These are phyloP conservation scores for Paulownia fortunei DNA, from an alignment of 257 asterid species.

Conservation along the genomic window DNA sequence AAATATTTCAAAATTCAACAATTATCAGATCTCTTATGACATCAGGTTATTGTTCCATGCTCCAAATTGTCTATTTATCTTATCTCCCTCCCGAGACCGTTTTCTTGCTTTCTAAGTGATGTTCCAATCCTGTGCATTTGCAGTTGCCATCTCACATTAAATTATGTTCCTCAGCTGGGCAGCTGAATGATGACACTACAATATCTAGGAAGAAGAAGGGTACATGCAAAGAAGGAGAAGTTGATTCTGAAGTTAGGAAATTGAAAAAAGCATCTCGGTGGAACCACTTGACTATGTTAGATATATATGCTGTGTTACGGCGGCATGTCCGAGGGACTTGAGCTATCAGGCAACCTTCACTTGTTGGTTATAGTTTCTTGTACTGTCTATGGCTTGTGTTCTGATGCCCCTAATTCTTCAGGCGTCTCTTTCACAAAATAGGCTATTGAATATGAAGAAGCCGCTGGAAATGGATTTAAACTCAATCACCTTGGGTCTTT, in stretches of 20 bases:
- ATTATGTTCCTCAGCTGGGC: slow-evolving; percentile 47
- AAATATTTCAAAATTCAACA: too few species aligned
- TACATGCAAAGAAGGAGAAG: slow-evolving; percentile 65
- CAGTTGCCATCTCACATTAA: slow-evolving; percentile 69
- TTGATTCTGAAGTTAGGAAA: slow-evolving; percentile 37
- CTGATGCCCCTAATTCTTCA: slow-evolving; percentile 35
- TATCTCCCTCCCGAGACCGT: too few species aligned
- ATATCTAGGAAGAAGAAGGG: slow-evolving; percentile 64
- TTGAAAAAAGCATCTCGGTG: slow-evolving; percentile 36
- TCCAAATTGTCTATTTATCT: not conserved
- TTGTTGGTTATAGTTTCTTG: too few species aligned
- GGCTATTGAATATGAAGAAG: slow-evolving; percentile 84
- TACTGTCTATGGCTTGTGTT: not conserved
- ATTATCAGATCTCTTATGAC: not conserved
- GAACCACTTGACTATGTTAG: slow-evolving; percentile 54
- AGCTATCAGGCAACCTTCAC: slow-evolving; percentile 54
- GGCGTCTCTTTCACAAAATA: slow-evolving; percentile 67
- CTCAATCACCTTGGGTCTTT: slow-evolving; percentile 70
- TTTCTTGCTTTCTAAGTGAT: slow-evolving; percentile 7
- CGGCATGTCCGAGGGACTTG: slow-evolving; percentile 76
- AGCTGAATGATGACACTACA: slow-evolving; percentile 37
- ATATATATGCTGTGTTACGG: slow-evolving; percentile 87
- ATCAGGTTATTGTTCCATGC: not conserved
- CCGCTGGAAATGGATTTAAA: slow-evolving; percentile 78
- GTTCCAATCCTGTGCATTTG: slow-evolving; percentile 30